A percentile compares a stretch with the other conserved stretches of the same genome.
phyloP scores from a whole-genome alignment of 2,329 filamentous ascomycete species.

The Chrysosporium keratinophilum region DNA sequence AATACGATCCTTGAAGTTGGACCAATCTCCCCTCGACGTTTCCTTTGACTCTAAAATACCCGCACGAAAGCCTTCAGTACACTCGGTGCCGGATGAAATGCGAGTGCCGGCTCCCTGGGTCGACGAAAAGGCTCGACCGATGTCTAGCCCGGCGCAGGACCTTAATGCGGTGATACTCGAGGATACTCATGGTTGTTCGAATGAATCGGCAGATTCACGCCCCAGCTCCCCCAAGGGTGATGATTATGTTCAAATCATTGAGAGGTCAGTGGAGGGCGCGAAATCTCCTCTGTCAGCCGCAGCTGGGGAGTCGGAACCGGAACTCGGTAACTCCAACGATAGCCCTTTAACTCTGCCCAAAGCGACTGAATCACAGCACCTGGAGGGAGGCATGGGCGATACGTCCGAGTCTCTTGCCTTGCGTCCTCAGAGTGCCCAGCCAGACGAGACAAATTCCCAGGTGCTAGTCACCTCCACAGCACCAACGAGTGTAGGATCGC shows the following conservation, averaged over 20 bases:
- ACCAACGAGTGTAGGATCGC: not conserved
- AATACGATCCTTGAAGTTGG: conserved; percentile 3
- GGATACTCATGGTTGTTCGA: not conserved
- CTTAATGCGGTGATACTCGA: too few species aligned
- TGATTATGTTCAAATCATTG: too few species aligned
- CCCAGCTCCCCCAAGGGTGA: not conserved
- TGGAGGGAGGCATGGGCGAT: not conserved
- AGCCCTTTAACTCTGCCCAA: too few species aligned
- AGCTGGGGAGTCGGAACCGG: too few species aligned
- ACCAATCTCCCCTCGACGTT: not conserved
- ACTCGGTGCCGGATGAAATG: not conserved
- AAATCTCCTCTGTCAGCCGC: too few species aligned
- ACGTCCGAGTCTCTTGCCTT: not conserved
- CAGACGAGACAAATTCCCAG: not conserved
- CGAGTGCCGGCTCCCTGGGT: not conserved
- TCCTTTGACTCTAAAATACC: not conserved
- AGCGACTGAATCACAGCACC: not conserved
- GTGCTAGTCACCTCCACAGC: not conserved
- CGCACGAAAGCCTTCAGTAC: not conserved
- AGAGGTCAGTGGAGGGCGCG: too few species aligned
- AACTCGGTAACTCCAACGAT: too few species aligned
- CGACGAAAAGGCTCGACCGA: conserved; percentile 2
- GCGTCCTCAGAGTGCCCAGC: not conserved
- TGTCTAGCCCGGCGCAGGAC: conserved; percentile 1
- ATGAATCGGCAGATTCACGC: not conserved